phyloP scores from a whole-genome alignment of 176 grass and related monocot genomes.

The Lolium rigidum region DNA sequence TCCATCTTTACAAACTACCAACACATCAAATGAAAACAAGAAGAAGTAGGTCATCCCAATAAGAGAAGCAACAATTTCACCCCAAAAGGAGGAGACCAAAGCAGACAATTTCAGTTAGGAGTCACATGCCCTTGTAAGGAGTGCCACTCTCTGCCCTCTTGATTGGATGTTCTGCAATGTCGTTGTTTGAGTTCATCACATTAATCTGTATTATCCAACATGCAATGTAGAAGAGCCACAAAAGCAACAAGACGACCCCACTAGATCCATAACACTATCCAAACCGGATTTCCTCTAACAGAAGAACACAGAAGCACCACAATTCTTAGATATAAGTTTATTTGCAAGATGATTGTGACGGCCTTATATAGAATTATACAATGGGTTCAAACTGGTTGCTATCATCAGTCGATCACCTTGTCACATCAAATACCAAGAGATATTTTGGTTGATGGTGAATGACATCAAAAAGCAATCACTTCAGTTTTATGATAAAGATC shows the following conservation, averaged over 20 bases:
- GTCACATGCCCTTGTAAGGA: neutral
- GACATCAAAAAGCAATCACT: neutral
- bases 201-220: constrained; percentile 34
- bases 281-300: constrained; percentile 36
- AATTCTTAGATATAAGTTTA: neutral
- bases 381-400: neutral
- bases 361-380: neutral
- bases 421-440: constrained; percentile 32
- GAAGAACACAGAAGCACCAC: neutral
- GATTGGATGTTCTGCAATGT: neutral
- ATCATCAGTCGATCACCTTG: constrained; percentile 23
- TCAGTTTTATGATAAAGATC: neutral
- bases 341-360: neutral
- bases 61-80: neutral
- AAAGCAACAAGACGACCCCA: constrained; percentile 27
- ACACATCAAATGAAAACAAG: neutral
- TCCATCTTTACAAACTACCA: neutral
- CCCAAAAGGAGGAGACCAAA: neutral
- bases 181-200: constrained; percentile 28
- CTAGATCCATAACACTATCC: constrained; percentile 49
- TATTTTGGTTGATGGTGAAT: constrained; percentile 15
- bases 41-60: neutral
- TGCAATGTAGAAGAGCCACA: constrained; percentile 29
- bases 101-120: neutral
- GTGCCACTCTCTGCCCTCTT: neutral